Conservation (phyloP, 768 basidiomycete genomes). For the Leccinum disarticulatum region DNA sequence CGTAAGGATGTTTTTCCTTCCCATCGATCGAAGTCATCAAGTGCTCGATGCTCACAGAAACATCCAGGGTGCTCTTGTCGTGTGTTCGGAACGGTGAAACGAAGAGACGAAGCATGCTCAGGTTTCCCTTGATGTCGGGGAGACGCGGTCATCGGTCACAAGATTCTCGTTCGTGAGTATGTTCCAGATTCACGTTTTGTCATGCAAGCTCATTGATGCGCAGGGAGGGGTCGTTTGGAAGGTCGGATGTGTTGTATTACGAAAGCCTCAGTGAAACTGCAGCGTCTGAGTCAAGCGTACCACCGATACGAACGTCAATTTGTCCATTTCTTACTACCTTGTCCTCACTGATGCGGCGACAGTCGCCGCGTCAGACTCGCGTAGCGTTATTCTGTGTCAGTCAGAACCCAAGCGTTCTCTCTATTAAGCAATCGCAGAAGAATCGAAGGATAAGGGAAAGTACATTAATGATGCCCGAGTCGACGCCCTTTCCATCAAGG, state of each 20-base stretch:
- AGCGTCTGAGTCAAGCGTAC: not conserved
- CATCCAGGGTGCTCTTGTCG: not conserved
- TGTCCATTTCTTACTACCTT: not conserved
- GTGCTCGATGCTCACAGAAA: not conserved
- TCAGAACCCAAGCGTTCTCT: not conserved
- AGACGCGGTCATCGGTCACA: not conserved
- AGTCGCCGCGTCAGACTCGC: not conserved
- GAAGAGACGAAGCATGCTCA: not conserved
- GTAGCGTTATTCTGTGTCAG: not conserved
- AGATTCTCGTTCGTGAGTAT: slow-evolving; percentile 3
- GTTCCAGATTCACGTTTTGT: not conserved
- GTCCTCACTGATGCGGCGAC: not conserved
- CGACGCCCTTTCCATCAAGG: not conserved
- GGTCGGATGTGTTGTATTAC: not conserved
- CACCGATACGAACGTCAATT: not conserved
- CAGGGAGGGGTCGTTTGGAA: slow-evolving; percentile 2
- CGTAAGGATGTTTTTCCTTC: no score
- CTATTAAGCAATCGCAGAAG: not conserved
- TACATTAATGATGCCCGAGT: not conserved
- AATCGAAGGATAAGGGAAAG: not conserved
- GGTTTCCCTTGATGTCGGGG: not conserved
- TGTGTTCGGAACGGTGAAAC: not conserved
- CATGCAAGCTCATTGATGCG: not conserved
- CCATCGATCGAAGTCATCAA: no score
- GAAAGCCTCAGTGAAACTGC: not conserved